Conservation (phyloP, 345 rosid species). For the Geranium rotundifolium region DNA sequence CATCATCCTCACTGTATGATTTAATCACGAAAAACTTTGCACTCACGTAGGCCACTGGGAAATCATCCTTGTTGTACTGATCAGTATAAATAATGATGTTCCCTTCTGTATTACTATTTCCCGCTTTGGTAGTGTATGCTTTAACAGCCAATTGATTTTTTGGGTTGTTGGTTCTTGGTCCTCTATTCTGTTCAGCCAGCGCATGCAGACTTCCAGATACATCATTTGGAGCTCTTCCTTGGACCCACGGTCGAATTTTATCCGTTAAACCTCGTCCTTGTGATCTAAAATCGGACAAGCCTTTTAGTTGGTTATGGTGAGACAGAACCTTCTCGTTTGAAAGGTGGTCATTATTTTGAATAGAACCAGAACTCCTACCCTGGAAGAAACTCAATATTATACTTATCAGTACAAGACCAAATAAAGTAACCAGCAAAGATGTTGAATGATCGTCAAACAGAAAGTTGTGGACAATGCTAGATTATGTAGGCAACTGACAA, state of each 20-base stretch:
- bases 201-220: constrained; percentile 27
- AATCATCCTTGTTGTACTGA: constrained; percentile 69
- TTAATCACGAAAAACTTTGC: constrained; percentile 87
- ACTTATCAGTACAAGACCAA: background rate
- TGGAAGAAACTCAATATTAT: constrained; percentile 14
- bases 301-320: constrained; percentile 34
- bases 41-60: constrained; percentile 37
- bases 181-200: constrained; percentile 50
- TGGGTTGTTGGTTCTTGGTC: constrained; percentile 43
- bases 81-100: constrained; percentile 46
- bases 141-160: constrained; percentile 49
- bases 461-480: background rate
- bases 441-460: background rate
- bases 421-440: background rate
- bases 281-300: constrained; percentile 35
- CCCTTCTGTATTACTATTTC: constrained; percentile 45
- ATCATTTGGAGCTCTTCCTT: constrained; percentile 26
- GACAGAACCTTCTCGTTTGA: constrained; percentile 36
- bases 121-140: constrained; percentile 56
- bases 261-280: constrained; percentile 26
- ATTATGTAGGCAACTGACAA: too few relatives aligned
- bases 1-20: constrained; percentile 97
- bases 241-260: constrained; percentile 35
- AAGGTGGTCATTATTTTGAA: constrained; percentile 28
- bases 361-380: constrained; percentile 42